Evolutionary conservation across 805 yeast genomes (phyloP), one percentile per base, ranked within the genome.

Genomic region (Myxozyma vanderwaltii): DNA sequence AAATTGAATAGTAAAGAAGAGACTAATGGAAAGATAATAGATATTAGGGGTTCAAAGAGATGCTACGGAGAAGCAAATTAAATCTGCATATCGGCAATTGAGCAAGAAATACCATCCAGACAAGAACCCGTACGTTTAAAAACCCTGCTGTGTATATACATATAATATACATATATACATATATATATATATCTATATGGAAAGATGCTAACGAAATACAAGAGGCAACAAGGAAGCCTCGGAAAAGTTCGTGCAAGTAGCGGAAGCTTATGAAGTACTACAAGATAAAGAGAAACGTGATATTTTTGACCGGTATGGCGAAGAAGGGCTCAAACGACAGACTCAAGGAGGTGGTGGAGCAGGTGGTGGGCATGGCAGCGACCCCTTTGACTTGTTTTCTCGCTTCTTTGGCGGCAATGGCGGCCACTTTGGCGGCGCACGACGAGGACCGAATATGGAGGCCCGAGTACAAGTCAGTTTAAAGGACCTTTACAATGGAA

Each of bases 31-130:
- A 15, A 3, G 40, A 24, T 2, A 3, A 27, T 38, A 66, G 68
- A 79, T 91, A 5, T 77, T 92, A 10, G 97, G 95, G 0, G 80
- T 94, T 4, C 68, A 78, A 10, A 81, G 79, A 61, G 77, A 79
- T 65, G 96, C 97, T 0, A 79, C 80, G 52, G 96, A 89, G 24
- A 85, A 81, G 66, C 91, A 90, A 56, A 89, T 91, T 74, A 90
- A 89, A 71, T 81, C 85, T 53, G 96, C 97, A 0, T 91, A 91
- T 72, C 78, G 96, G 65, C 81, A 83, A 56, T 75, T 92, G 64
- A 85, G 91, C 65, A 86, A 89, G 72, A 88, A 88, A 70, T 90
- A 82, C 74, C 99, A 92, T 70, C 99, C 99, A 1, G 99, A 92
- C 74, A 92, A 92, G 76, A 94, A 92, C 71, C 86, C 87, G 4